A percentile compares a stretch with the other conserved stretches of the same genome.
Evolutionary conservation across 331 rosid species (phyloP).

Genomic region (Pyrus hybrid): DNA sequence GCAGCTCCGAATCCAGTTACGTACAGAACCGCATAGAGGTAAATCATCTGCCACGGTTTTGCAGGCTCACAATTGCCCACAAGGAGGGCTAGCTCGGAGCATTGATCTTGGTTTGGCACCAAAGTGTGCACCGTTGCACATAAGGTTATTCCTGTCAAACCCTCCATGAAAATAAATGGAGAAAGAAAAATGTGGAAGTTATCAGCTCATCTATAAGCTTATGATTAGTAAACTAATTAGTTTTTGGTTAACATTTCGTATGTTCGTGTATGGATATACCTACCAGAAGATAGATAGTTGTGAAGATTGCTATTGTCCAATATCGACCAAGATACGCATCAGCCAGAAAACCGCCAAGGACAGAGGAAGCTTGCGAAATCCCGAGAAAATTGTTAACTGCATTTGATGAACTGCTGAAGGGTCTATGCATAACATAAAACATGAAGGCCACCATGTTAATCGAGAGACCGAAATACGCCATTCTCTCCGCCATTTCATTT

Average conservation of each 20-base stretch:
- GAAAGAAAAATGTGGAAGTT: background rate
- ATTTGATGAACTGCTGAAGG: slow-evolving; percentile 66
- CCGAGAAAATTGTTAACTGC: slow-evolving; percentile 90
- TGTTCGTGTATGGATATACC: background rate
- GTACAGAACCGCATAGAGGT: slow-evolving; percentile 61
- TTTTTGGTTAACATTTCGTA: background rate
- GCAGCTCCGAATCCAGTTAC: slow-evolving; percentile 91
- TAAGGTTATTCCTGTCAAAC: slow-evolving; percentile 67
- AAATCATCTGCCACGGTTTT: slow-evolving; percentile 74
- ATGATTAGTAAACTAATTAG: background rate
- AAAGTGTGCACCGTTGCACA: slow-evolving; percentile 55
- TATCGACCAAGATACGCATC: slow-evolving; percentile 94
- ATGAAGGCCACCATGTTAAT: slow-evolving; percentile 89
- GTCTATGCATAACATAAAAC: slow-evolving; percentile 88
- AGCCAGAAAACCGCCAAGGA: slow-evolving; percentile 85
- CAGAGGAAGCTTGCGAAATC: slow-evolving; percentile 88
- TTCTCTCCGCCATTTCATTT: slow-evolving; percentile 96
- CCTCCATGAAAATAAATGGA: slow-evolving; percentile 33
- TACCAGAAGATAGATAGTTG: slow-evolving; percentile 78
- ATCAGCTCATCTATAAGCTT: background rate
- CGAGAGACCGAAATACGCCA: slow-evolving; percentile 91
- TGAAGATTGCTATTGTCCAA: slow-evolving; percentile 92
- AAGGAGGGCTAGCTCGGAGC: slow-evolving; percentile 48
- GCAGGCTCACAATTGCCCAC: slow-evolving; percentile 67
- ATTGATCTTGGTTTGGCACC: slow-evolving; percentile 59